Evolutionary conservation across 129 eudicot genomes (phyloP).

Genomic region (Pseudognaphalium luteoalbum): DNA sequence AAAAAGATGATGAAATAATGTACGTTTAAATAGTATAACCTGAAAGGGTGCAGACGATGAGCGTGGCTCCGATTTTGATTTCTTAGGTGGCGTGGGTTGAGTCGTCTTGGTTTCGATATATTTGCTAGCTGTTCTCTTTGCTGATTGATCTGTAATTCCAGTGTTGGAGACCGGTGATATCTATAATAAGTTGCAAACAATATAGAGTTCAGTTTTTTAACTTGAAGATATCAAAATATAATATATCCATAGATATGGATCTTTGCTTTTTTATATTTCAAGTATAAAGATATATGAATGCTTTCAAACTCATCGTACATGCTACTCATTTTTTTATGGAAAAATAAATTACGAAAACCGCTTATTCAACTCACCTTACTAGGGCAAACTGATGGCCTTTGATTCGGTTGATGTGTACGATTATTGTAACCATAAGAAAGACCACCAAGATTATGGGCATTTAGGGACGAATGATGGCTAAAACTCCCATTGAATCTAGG

Average conservation of each 20-base stretch:
- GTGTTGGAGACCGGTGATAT: slow-evolving; percentile 44
- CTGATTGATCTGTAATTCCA: slow-evolving; percentile 36
- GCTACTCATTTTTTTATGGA: neutral
- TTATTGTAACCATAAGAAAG: slow-evolving; percentile 45
- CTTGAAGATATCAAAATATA: slow-evolving; percentile 11
- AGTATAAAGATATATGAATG: neutral
- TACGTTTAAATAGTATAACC: slow-evolving; percentile 34
- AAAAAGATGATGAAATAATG: neutral
- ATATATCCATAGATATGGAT: slow-evolving; percentile 14
- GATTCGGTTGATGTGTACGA: slow-evolving; percentile 42
- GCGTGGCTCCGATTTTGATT: slow-evolving; percentile 62
- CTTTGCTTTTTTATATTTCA: neutral
- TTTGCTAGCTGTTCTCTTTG: slow-evolving; percentile 55
- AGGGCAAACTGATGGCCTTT: slow-evolving; percentile 38
- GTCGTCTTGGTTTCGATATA: slow-evolving; percentile 50
- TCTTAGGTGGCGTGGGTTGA: slow-evolving; percentile 46
- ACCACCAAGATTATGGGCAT: slow-evolving; percentile 30
- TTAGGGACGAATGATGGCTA: slow-evolving; percentile 31
- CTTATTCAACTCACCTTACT: slow-evolving; percentile 38
- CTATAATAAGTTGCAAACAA: slow-evolving; percentile 41
- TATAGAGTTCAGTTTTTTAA: slow-evolving; percentile 29
- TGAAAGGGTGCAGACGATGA: slow-evolving; percentile 81
- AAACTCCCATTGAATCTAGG: slow-evolving; percentile 48
- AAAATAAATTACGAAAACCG: neutral
- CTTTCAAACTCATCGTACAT: neutral